A percentile compares a stretch with the other conserved stretches of the same genome.
phyloP scores from a whole-genome alignment of 2,329 filamentous ascomycete genomes.

The Pseudocercospora pini-densiflorae region DNA sequence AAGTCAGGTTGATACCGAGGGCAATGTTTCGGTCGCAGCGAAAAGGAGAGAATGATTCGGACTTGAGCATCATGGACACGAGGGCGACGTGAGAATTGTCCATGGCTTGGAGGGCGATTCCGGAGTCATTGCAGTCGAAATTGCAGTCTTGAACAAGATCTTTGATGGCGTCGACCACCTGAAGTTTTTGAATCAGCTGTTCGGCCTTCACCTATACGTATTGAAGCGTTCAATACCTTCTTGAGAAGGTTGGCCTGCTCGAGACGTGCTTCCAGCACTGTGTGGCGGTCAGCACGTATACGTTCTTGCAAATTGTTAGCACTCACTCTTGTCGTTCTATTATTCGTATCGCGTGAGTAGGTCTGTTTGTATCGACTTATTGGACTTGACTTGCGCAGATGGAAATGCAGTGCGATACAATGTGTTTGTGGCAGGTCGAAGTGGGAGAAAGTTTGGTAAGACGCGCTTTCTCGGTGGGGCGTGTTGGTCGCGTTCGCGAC shows the following conservation, averaged over 20 bases:
- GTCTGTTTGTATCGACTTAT: not conserved
- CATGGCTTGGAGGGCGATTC: constrained; percentile 98
- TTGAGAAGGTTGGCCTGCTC: constrained; percentile 93
- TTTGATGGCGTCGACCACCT: constrained; percentile 99
- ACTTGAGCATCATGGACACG: constrained; percentile 98
- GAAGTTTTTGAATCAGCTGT: too few species aligned
- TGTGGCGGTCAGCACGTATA: constrained; percentile 25
- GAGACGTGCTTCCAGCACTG: constrained; percentile 96
- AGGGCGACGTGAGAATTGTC: constrained; percentile 99
- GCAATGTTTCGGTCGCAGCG: constrained; percentile 99
- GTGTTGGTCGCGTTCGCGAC: not conserved
- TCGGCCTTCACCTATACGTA: too few species aligned
- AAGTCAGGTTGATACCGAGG: constrained; percentile 94
- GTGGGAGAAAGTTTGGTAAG: not conserved
- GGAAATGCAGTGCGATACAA: not conserved
- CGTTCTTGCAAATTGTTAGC: not conserved
- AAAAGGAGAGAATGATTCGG: constrained; percentile 91
- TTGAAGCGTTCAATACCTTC: too few species aligned
- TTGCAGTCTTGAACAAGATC: constrained; percentile 99
- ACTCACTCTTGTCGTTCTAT: constrained; percentile 21
- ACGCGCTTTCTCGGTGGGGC: not conserved
- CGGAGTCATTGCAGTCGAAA: constrained; percentile 99
- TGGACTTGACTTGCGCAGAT: not conserved
- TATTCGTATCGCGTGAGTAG: not conserved
- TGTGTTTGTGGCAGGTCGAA: not conserved